These are phyloP conservation scores for Fusarium floridanum DNA, from an alignment of 2,329 filamentous ascomycete genomes.

Conservation along the genomic window DNA sequence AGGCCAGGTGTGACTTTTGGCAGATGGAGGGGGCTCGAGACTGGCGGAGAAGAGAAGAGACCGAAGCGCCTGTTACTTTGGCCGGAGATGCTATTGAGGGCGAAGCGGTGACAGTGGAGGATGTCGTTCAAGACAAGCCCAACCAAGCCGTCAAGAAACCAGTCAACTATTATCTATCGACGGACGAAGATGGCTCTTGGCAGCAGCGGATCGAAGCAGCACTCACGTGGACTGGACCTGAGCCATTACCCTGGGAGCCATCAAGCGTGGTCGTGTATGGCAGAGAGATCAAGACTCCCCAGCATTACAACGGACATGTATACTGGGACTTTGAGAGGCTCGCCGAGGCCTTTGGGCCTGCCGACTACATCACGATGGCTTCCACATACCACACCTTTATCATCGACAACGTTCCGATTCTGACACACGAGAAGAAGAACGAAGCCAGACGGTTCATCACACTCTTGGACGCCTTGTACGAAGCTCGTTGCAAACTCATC, in stretches of 20 bases:
- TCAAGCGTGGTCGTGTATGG: constrained; percentile 70
- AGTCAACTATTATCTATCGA: constrained; percentile 47
- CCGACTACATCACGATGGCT: constrained; percentile 86
- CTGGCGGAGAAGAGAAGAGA: constrained; percentile 71
- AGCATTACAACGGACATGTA: constrained; percentile 68
- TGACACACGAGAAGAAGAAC: constrained; percentile 79
- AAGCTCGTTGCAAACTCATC: constrained; percentile 82
- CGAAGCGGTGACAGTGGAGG: background rate
- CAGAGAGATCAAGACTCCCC: constrained; percentile 70
- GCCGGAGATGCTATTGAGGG: background rate
- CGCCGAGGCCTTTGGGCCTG: constrained; percentile 78
- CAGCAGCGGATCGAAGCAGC: constrained; percentile 36
- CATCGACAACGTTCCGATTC: constrained; percentile 75
- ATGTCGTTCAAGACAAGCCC: constrained; percentile 21
- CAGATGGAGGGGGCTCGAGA: constrained; percentile 83
- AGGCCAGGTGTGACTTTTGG: constrained; percentile 85
- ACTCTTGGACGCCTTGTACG: constrained; percentile 83
- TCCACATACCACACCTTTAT: constrained; percentile 85
- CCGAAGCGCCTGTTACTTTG: constrained; percentile 14
- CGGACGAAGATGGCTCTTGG: constrained; percentile 49
- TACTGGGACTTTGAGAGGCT: constrained; percentile 78
- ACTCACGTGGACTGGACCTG: constrained; percentile 39
- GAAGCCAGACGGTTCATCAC: constrained; percentile 86
- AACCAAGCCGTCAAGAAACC: constrained; percentile 44
- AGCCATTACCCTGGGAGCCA: constrained; percentile 56